A percentile compares a stretch with the other conserved stretches of the same genome.
Conservation (phyloP, 441 rosid genomes). For the Capsella rubella region DNA sequence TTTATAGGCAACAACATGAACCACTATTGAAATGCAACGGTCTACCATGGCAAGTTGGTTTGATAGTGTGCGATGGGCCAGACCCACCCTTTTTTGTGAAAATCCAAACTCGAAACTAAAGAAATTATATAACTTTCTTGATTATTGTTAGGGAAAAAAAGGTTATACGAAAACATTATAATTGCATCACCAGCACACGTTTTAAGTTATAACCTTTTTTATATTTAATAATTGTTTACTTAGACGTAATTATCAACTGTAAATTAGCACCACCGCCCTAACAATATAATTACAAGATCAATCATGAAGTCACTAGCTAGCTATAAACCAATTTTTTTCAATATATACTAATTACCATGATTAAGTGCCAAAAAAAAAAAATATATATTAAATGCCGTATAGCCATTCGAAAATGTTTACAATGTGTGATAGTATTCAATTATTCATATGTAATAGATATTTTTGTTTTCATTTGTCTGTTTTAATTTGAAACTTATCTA, state of each 20-base stretch:
- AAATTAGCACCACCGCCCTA: constrained; percentile 40
- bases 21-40: constrained; percentile 32
- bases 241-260: constrained; percentile 24
- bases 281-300: constrained; percentile 24
- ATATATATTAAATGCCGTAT: too few species aligned
- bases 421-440: neutral
- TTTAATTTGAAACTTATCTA: neutral
- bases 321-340: neutral
- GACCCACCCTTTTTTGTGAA: constrained; percentile 20
- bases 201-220: neutral
- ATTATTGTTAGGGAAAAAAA: neutral
- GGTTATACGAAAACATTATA: neutral
- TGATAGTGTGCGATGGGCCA: constrained; percentile 45
- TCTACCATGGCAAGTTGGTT: constrained; percentile 35
- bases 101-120: neutral
- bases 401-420: too few species aligned
- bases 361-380: neutral
- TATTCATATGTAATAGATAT: neutral
- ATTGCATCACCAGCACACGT: constrained; percentile 21
- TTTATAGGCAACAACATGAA: constrained; percentile 43
- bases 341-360: constrained; percentile 10
- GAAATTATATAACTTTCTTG: neutral
- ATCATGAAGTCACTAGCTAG: constrained; percentile 8
- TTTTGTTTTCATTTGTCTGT: neutral
- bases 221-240: neutral